A percentile compares a stretch with the other conserved stretches of the same genome.
phyloP scores from a whole-genome alignment of 495 filamentous ascomycete genomes.

The Hyaloscypha bicolor region DNA sequence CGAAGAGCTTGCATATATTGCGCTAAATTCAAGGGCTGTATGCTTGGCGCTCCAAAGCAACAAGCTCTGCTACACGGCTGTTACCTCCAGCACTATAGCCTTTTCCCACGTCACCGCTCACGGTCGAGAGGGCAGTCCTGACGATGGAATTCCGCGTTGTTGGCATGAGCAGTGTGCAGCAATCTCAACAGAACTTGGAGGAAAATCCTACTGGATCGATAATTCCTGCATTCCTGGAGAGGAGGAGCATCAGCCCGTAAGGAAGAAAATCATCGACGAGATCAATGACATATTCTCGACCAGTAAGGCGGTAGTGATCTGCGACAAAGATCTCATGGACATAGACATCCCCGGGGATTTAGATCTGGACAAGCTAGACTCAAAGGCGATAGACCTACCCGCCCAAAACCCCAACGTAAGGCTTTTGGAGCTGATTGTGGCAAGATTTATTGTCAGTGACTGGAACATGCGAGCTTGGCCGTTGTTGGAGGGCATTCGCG shows the following conservation, averaged over 20 bases:
- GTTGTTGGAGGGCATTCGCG: conserved; percentile 32
- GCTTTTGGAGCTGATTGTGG: too few species aligned
- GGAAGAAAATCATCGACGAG: conserved; percentile 29
- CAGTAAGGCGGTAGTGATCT: conserved; percentile 30
- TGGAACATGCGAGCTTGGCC: conserved; percentile 37
- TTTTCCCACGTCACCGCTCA: neutral
- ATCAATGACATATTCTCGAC: conserved; percentile 32
- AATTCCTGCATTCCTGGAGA: conserved; percentile 33
- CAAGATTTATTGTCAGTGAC: conserved; percentile 18
- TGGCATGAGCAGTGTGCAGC: conserved; percentile 28
- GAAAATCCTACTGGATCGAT: conserved; percentile 37
- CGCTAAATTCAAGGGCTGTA: too few species aligned
- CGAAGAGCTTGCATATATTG: too few species aligned
- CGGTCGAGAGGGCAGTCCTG: conserved; percentile 34
- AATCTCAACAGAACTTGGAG: conserved; percentile 24
- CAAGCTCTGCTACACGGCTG: too few species aligned
- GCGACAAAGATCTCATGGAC: conserved; percentile 32
- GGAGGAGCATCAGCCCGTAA: conserved; percentile 9
- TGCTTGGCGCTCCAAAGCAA: too few species aligned
- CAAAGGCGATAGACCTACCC: too few species aligned
- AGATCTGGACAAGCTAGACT: too few species aligned
- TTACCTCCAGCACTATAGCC: neutral
- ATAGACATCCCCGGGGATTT: conserved; percentile 21
- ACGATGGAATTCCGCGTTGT: conserved; percentile 31
- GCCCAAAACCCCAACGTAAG: too few species aligned